These are phyloP conservation scores for Chalciporus chontae DNA, from an alignment of 768 basidiomycete species.

Conservation along the genomic window DNA sequence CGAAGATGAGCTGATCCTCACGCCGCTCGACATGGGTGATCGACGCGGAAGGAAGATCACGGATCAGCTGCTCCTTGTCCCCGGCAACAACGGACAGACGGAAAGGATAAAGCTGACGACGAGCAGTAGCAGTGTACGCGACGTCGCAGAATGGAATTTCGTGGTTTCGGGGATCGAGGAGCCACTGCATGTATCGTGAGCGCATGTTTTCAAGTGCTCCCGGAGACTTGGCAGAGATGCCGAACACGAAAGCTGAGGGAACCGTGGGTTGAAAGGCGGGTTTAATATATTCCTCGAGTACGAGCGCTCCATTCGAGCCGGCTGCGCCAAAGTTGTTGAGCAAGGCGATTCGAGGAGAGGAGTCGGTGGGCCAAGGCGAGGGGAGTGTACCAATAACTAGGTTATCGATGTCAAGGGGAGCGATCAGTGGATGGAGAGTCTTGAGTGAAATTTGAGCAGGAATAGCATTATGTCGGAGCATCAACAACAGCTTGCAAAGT, in stretches of 20 bases:
- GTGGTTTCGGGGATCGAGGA: conserved; percentile 32
- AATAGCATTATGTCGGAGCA: conserved; percentile 55
- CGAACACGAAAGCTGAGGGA: conserved; percentile 43
- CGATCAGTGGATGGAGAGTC: conserved; percentile 55
- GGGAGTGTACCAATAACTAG: conserved; percentile 44
- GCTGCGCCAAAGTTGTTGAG: conserved; percentile 77
- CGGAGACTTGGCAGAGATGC: conserved; percentile 58
- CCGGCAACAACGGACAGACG: conserved; percentile 49
- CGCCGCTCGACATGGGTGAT: conserved; percentile 29
- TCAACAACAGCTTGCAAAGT: conserved; percentile 66
- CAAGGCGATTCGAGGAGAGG: conserved; percentile 47
- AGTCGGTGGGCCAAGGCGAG: conserved; percentile 40
- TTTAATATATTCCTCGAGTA: conserved; percentile 52
- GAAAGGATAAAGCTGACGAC: conserved; percentile 52
- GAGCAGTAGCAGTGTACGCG: conserved; percentile 66
- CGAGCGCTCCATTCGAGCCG: conserved; percentile 62
- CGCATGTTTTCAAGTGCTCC: conserved; percentile 47
- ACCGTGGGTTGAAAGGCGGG: not conserved
- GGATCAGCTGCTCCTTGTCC: conserved; percentile 43
- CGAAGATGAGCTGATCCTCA: conserved; percentile 47
- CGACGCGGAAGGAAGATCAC: conserved; percentile 38
- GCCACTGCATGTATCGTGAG: conserved; percentile 43
- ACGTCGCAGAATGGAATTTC: conserved; percentile 43
- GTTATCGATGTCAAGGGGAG: conserved; percentile 43
- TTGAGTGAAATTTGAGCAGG: conserved; percentile 59